phyloP scores from a whole-genome alignment of 345 rosid genomes.

The Sonneratia alba region DNA sequence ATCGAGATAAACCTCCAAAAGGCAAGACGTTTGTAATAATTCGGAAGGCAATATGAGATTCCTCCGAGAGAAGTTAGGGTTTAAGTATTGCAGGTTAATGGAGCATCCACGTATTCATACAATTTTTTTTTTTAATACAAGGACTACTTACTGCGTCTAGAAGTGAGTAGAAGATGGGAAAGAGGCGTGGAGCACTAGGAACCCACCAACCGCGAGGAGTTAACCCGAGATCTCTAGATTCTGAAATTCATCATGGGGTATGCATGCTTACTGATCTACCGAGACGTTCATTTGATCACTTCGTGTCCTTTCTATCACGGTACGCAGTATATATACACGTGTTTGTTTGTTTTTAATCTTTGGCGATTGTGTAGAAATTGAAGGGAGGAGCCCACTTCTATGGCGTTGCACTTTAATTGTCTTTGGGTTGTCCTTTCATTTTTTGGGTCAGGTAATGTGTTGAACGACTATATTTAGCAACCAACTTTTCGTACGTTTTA shows the following conservation, averaged over 20 bases:
- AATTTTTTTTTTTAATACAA: too few relatives aligned
- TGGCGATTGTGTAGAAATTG: not conserved
- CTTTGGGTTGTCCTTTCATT: not conserved
- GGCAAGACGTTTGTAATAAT: not conserved
- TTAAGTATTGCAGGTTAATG: too few relatives aligned
- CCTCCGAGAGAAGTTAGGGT: too few relatives aligned
- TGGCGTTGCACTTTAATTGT: not conserved
- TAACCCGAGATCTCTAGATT: not conserved
- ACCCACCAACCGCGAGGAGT: not conserved
- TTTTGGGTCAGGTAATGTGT: too few relatives aligned
- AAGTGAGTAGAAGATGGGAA: not conserved
- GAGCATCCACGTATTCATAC: not conserved
- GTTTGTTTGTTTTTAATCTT: too few relatives aligned
- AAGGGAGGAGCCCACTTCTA: not conserved
- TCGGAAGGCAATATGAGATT: not conserved
- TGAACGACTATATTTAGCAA: too few relatives aligned
- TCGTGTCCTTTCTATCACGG: too few relatives aligned
- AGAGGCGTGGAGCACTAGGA: not conserved
- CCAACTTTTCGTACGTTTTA: too few relatives aligned
- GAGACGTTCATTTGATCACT: not conserved
- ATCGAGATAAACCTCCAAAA: not conserved
- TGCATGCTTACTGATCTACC: too few relatives aligned
- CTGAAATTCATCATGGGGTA: not conserved
- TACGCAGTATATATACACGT: too few relatives aligned
- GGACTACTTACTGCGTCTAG: not conserved